Evolutionary conservation across 1,284 basidiomycete genomes (phyloP).

Genomic region (Trametes hirsuta): DNA sequence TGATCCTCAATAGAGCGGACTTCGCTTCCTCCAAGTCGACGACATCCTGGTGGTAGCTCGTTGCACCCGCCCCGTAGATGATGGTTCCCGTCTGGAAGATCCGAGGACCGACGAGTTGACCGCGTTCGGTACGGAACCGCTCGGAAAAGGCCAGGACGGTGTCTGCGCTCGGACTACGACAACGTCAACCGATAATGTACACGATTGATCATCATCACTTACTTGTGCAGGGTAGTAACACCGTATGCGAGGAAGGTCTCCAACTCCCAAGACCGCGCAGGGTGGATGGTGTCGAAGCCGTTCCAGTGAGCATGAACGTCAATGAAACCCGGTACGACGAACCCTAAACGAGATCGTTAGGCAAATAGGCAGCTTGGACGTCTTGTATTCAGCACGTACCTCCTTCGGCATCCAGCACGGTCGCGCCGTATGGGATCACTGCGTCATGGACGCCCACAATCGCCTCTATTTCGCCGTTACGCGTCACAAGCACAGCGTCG

Average conservation of each 20-base stretch:
- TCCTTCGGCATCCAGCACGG: conserved; percentile 59
- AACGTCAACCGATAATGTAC: background rate
- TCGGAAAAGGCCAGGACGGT: conserved; percentile 65
- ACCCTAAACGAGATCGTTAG: conserved; percentile 44
- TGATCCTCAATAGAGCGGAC: conserved; percentile 66
- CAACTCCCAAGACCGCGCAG: conserved; percentile 72
- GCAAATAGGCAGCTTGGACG: too few relatives aligned
- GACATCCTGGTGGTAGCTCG: conserved; percentile 63
- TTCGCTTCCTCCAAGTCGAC: conserved; percentile 61
- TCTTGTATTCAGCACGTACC: conserved; percentile 44
- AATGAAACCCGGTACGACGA: conserved; percentile 70
- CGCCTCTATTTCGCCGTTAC: conserved; percentile 58
- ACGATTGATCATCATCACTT: conserved; percentile 24
- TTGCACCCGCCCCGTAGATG: conserved; percentile 63
- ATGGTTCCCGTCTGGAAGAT: conserved; percentile 70
- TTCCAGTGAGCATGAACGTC: conserved; percentile 78
- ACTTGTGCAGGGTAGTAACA: conserved; percentile 81
- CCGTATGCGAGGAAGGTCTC: conserved; percentile 76
- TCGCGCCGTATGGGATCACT: conserved; percentile 47
- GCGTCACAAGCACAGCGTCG: conserved; percentile 53
- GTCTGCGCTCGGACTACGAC: conserved; percentile 59
- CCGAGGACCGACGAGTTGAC: conserved; percentile 66
- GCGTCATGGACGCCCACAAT: conserved; percentile 46
- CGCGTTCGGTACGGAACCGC: conserved; percentile 67
- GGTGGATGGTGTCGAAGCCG: conserved; percentile 53